phyloP scores from a whole-genome alignment of 2,329 filamentous ascomycete genomes.

The Cladophialophora immunda region DNA sequence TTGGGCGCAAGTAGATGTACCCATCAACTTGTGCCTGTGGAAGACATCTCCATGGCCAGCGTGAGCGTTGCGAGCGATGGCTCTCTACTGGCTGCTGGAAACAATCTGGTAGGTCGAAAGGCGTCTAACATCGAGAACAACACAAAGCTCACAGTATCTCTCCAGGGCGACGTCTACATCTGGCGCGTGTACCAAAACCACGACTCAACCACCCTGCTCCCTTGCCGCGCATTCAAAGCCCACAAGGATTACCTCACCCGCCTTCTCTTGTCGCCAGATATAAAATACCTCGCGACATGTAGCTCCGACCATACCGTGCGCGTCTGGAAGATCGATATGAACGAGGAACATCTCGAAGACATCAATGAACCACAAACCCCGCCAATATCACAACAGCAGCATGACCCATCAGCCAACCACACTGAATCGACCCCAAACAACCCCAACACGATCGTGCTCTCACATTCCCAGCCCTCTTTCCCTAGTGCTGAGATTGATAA shows the following conservation, averaged over 20 bases:
- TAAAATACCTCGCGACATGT: conserved; percentile 92
- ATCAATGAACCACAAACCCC: conserved; percentile 28
- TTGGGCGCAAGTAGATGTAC: conserved; percentile 96
- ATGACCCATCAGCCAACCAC: not conserved
- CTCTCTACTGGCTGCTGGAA: conserved; percentile 89
- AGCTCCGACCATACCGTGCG: conserved; percentile 93
- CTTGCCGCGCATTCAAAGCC: conserved; percentile 86
- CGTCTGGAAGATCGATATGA: conserved; percentile 93
- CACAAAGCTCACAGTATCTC: conserved; percentile 1
- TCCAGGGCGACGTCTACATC: conserved; percentile 92
- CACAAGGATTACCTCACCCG: conserved; percentile 94
- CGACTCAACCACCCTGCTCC: conserved; percentile 83
- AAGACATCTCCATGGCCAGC: conserved; percentile 90
- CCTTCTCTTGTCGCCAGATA: conserved; percentile 88
- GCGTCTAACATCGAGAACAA: not conserved
- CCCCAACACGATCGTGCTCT: conserved; percentile 2
- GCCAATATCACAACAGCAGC: conserved; percentile 9
- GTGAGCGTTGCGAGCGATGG: conserved; percentile 97
- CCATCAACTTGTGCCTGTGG: conserved; percentile 94
- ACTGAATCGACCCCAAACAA: not conserved
- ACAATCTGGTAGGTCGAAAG: conserved; percentile 73
- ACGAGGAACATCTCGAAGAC: conserved; percentile 53
- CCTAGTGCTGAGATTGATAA: conserved; percentile 8
- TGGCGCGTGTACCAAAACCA: conserved; percentile 89
- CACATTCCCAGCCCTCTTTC: conserved; percentile 14